Conservation (phyloP, 1,284 basidiomycete species). For the Puccinia polysora region DNA sequence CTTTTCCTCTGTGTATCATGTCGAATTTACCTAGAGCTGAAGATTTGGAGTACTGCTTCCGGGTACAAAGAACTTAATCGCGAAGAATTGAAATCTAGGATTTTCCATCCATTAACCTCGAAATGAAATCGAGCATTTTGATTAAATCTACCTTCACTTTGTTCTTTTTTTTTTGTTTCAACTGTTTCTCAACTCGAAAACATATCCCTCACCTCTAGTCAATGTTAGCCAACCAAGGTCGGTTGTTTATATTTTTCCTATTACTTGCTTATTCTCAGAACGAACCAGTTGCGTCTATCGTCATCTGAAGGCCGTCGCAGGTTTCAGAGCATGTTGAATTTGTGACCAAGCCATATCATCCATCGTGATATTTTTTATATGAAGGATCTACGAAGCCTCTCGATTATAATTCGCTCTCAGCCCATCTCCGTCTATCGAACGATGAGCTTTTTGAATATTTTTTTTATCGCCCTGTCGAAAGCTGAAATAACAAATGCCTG, state of each 20-base stretch:
- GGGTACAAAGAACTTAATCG: not conserved
- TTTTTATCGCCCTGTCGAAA: too few relatives aligned
- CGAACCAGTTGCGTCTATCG: not conserved
- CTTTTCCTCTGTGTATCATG: not conserved
- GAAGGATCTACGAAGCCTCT: too few relatives aligned
- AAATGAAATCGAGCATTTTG: not conserved
- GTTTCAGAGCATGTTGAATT: not conserved
- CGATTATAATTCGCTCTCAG: too few relatives aligned
- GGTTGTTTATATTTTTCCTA: not conserved
- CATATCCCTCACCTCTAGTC: not conserved
- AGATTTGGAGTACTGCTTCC: not conserved
- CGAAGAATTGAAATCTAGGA: not conserved
- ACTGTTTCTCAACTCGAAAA: not conserved
- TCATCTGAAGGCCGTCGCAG: not conserved
- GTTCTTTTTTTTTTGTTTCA: not conserved
- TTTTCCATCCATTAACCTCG: not conserved
- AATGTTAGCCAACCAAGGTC: not conserved
- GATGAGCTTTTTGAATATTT: too few relatives aligned
- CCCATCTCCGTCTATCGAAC: too few relatives aligned
- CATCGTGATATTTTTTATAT: too few relatives aligned
- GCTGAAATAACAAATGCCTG: not conserved
- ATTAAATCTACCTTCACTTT: not conserved
- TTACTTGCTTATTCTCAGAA: conserved; percentile 4
- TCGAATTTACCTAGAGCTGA: not conserved
- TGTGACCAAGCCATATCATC: too few relatives aligned